Base-by-base conservation (phyloP, 148 eudicot genomes). In the Vaccinium macrocarpon region DNA sequence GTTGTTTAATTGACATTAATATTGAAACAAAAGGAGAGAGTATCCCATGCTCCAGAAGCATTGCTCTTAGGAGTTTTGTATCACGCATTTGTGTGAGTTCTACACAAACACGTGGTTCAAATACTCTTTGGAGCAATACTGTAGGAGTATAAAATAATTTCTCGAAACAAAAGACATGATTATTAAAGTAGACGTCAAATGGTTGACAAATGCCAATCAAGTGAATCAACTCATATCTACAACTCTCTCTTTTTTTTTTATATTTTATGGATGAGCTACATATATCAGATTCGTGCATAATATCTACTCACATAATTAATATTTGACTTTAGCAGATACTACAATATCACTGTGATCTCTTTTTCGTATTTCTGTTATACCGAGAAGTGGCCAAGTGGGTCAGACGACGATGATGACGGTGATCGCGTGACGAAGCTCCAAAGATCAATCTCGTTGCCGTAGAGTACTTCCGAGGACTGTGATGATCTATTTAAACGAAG, bases 311-410 rank as follows among this genome's bases (percentile, higher is more conserved):
- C 70, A 62, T 52, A 64, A 52, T 62, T 61, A 62, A n/a, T 64
- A 81, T 46, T 81, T 81, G 83, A 81, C 83, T 64, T 81, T 66
- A 32, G 12, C 38, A 62, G 71, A 62, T 61, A 49, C 75, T 64
- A 81, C 35, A 15, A 52, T 53, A 78, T 78, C 42, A 27, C 29
- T 15, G 73, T 13, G 8, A 68, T 53, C 62, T 46, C 48, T 38
- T 8, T 52, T 5, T 2, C 12, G 50, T 53, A 16, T n/a, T 23
- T 80, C 70, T 53, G 32, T 81, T 84, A 88, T 83, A 86, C 86
- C 29, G 88, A 88, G 71, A 86, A 82, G 83, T 83, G 90, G 48
- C 85, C 75, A 52, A 88, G 23, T 9, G 92, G 90, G 84, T 90
- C 89, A 6, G 87, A 59, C 6, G 87, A 85, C 19, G 91, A 86